Conservation (phyloP, 1,284 basidiomycete genomes). For the Lentinula novae-zelandiae region DNA sequence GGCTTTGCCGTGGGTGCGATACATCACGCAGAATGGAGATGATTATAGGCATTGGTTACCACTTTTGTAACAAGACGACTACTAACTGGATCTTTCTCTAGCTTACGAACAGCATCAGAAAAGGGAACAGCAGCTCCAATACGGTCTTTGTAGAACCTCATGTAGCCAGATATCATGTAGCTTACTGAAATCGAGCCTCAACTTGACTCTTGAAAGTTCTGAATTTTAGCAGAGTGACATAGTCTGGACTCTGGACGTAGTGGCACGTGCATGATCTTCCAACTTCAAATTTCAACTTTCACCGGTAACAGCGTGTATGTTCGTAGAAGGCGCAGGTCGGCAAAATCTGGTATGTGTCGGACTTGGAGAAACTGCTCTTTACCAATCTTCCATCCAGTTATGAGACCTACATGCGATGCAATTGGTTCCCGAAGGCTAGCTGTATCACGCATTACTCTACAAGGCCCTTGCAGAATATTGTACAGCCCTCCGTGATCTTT, state of each 20-base stretch:
- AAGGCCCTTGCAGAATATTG: background rate
- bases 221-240: no score
- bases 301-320: background rate
- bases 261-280: no score
- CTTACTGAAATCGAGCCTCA: background rate
- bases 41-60: conserved; percentile 73
- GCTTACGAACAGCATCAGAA: conserved; percentile 17
- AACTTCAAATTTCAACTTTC: no score
- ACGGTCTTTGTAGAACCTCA: conserved; percentile 10
- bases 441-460: conserved; percentile 7
- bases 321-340: background rate
- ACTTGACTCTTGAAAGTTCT: no score
- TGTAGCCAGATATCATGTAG: background rate
- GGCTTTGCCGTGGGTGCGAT: conserved; percentile 88
- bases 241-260: no score
- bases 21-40: conserved; percentile 95
- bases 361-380: background rate
- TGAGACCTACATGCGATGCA: conserved; percentile 17
- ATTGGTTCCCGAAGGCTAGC: conserved; percentile 15
- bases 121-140: conserved; percentile 16
- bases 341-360: background rate
- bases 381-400: background rate
- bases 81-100: background rate
- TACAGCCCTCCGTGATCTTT: background rate
- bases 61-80: background rate